These are phyloP conservation scores for Aspergillus phoenicis DNA, from an alignment of 2,329 filamentous ascomycete genomes.

Conservation along the genomic window DNA sequence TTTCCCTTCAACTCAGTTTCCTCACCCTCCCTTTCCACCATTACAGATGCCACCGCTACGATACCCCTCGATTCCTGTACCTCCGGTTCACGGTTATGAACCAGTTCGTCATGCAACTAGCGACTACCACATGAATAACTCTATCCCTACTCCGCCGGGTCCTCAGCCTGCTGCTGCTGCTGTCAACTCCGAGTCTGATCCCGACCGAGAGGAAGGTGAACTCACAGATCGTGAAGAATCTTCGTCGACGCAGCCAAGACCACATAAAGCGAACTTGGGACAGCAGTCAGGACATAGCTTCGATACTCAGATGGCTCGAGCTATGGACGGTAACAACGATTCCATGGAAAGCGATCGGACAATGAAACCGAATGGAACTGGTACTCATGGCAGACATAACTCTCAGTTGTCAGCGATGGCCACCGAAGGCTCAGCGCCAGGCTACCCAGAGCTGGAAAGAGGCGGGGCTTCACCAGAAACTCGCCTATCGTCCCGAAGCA, in stretches of 20 bases:
- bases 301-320: neutral
- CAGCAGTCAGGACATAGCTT: neutral
- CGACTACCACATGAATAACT: constrained; percentile 14
- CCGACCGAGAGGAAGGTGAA: constrained; percentile 72
- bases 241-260: neutral
- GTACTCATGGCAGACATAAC: neutral
- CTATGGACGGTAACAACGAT: neutral
- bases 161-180: constrained; percentile 23
- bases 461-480: constrained; percentile 29
- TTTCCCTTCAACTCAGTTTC: constrained; percentile 37
- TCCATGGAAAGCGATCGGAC: neutral
- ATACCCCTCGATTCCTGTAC: constrained; percentile 26
- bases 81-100: constrained; percentile 18
- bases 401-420: neutral
- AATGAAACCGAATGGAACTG: neutral
- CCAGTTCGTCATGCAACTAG: constrained; percentile 11
- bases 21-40: constrained; percentile 37
- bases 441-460: constrained; percentile 27
- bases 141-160: constrained; percentile 13
- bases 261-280: neutral
- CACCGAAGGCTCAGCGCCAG: neutral
- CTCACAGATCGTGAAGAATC: constrained; percentile 67
- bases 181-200: constrained; percentile 36
- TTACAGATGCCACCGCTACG: constrained; percentile 29
- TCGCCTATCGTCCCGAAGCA: constrained; percentile 30